Evolutionary conservation across 257 asterid species (phyloP).

Genomic region (Anisodus tanguticus): DNA sequence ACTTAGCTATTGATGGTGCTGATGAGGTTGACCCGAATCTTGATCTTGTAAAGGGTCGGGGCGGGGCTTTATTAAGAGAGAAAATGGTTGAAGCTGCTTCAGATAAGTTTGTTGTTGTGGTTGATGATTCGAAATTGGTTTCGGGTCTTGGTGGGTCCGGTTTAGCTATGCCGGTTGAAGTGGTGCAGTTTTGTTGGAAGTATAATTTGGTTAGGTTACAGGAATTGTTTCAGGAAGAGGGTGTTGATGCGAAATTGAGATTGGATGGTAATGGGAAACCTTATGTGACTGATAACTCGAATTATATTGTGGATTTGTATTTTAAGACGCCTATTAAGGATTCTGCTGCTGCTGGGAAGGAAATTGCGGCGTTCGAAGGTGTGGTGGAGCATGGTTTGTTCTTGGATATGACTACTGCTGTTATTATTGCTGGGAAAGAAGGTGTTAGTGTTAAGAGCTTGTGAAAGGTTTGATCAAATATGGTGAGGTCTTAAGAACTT

Average conservation of each 20-base stretch:
- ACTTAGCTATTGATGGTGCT: slow-evolving; percentile 89
- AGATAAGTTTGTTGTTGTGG: slow-evolving; percentile 80
- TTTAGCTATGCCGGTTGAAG: slow-evolving; percentile 94
- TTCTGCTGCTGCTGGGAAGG: slow-evolving; percentile 67
- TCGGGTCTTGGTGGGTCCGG: slow-evolving; percentile 88
- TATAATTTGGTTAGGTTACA: slow-evolving; percentile 63
- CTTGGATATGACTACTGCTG: slow-evolving; percentile 66
- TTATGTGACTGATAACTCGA: slow-evolving; percentile 79
- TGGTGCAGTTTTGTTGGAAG: slow-evolving; percentile 90
- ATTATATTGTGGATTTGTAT: slow-evolving; percentile 90
- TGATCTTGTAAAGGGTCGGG: slow-evolving; percentile 92
- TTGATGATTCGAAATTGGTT: slow-evolving; percentile 83
- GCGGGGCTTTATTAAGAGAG: slow-evolving; percentile 90
- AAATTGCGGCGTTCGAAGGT: slow-evolving; percentile 74
- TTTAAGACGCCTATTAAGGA: slow-evolving; percentile 87
- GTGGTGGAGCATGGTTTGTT: slow-evolving; percentile 81
- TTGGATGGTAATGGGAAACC: slow-evolving; percentile 74
- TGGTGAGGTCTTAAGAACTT: slow-evolving; percentile 21
- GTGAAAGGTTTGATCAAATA: slow-evolving; percentile 36
- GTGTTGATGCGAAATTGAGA: slow-evolving; percentile 74
- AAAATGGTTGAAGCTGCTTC: slow-evolving; percentile 97
- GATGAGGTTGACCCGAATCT: slow-evolving; percentile 93
- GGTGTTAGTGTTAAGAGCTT: slow-evolving; percentile 69
- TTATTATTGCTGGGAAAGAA: slow-evolving; percentile 73
- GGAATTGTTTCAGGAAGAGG: slow-evolving; percentile 75